Evolutionary conservation across 2,329 filamentous ascomycete genomes (phyloP).

Genomic region (Thelonectria discophora): DNA sequence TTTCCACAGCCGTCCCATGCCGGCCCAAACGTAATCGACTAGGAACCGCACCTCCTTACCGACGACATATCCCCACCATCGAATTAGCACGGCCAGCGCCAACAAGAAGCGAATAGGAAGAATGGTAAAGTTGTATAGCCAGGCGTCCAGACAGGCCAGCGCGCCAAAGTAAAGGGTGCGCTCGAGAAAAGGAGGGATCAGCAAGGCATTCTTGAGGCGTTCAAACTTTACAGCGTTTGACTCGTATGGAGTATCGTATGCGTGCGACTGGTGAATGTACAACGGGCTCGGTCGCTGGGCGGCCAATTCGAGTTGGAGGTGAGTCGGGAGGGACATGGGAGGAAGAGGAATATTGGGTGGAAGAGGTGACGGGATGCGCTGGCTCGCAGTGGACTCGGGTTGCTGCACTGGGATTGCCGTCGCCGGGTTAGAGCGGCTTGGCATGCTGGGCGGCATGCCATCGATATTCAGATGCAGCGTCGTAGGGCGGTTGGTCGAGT

Average conservation of each 20-base stretch:
- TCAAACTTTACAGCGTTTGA: conserved; percentile 93
- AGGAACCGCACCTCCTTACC: conserved; percentile 77
- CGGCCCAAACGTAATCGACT: conserved; percentile 79
- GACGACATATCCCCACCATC: conserved; percentile 81
- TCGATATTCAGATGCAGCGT: conserved; percentile 56
- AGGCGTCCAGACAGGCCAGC: conserved; percentile 91
- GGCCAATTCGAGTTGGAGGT: conserved; percentile 71
- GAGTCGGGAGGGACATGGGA: conserved; percentile 72
- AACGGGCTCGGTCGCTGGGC: conserved; percentile 69
- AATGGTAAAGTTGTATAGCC: conserved; percentile 97
- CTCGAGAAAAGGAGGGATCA: conserved; percentile 84
- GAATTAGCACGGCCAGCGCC: conserved; percentile 77
- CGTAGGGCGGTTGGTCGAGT: conserved; percentile 54
- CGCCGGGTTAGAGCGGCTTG: conserved; percentile 31
- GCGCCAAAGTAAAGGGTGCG: conserved; percentile 87
- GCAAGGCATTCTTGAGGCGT: conserved; percentile 86
- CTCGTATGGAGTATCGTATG: conserved; percentile 78
- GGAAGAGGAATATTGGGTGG: conserved; percentile 67
- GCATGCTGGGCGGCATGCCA: conserved; percentile 31
- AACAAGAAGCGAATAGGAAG: conserved; percentile 88
- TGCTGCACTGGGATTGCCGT: conserved; percentile 41
- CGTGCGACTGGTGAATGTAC: conserved; percentile 69
- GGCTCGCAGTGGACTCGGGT: conserved; percentile 31
- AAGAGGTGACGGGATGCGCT: conserved; percentile 57
- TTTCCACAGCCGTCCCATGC: conserved; percentile 80